Conservation (phyloP, 805 yeast genomes). For the Wickerhamiella hasegawae region DNA sequence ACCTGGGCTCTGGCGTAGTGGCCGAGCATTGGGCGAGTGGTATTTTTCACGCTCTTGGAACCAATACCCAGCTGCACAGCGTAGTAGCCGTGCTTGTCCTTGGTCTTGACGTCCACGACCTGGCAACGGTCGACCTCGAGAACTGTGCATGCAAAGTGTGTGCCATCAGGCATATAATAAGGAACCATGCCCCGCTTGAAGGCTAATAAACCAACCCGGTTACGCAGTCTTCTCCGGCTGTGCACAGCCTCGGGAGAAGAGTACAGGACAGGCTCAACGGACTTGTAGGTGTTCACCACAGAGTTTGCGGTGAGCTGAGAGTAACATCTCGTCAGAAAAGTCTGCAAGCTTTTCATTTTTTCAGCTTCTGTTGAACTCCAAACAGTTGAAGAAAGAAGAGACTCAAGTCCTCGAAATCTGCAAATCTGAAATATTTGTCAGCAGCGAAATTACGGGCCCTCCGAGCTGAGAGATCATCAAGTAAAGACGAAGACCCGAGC, state of each 20-base stretch:
- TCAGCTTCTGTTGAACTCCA: no score
- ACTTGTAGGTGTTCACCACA: slow-evolving; percentile 18
- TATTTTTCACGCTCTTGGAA: slow-evolving; percentile 42
- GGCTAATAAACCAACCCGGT: slow-evolving; percentile 74
- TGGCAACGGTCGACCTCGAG: slow-evolving; percentile 79
- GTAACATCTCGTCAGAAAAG: neutral
- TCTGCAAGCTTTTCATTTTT: no score
- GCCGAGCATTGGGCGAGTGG: slow-evolving; percentile 51
- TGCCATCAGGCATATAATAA: slow-evolving; percentile 52
- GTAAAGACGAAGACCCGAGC: no score
- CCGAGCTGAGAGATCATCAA: no score
- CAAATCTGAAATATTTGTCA: no score
- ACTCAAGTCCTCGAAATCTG: no score
- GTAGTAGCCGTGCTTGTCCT: slow-evolving; percentile 58
- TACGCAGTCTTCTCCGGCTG: slow-evolving; percentile 52
- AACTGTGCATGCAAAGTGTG: slow-evolving; percentile 67
- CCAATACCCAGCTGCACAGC: slow-evolving; percentile 86
- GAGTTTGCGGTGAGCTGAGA: slow-evolving; percentile 21
- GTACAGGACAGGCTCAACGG: slow-evolving; percentile 35
- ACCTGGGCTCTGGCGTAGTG: slow-evolving; percentile 66
- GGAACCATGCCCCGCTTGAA: slow-evolving; percentile 83
- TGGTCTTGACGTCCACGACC: slow-evolving; percentile 57
- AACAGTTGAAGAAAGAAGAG: no score
- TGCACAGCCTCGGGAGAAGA: slow-evolving; percentile 59
- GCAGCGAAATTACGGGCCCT: no score